These are phyloP conservation scores for Chlamydomonas urium DNA, from an alignment of 139 green algal species.

Conservation along the genomic window DNA sequence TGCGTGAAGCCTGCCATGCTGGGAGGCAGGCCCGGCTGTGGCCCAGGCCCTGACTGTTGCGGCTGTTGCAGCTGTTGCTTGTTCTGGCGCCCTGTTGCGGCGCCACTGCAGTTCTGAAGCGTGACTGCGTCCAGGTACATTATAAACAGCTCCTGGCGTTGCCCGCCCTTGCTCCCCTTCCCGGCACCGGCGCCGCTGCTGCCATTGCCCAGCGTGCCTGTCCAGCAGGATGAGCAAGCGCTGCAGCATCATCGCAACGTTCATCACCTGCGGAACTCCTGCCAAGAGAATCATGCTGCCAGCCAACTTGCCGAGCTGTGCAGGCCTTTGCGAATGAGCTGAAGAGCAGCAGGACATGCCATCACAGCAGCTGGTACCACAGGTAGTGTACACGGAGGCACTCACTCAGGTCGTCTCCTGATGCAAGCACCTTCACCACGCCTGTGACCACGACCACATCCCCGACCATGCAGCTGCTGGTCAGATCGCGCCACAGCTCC, in stretches of 20 bases:
- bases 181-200: no score
- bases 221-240: no score
- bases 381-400: not conserved
- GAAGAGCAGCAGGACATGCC: no score
- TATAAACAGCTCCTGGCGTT: slow-evolving; percentile 62
- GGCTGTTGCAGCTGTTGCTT: not conserved
- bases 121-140: slow-evolving; percentile 91
- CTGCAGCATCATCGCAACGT: no score
- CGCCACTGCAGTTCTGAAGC: slow-evolving; percentile 38
- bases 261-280: no score
- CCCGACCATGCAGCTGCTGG: slow-evolving; percentile 41
- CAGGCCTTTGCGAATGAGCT: no score
- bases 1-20: slow-evolving; percentile 49
- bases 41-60: not conserved
- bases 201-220: slow-evolving; percentile 43
- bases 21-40: slow-evolving; percentile 13
- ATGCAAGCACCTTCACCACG: slow-evolving; percentile 59
- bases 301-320: no score
- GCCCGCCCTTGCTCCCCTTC: no score
- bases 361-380: no score
- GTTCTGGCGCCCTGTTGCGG: slow-evolving; percentile 1
- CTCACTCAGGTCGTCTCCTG: slow-evolving; percentile 28
- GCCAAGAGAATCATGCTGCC: no score
- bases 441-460: not conserved
- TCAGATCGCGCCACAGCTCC: slow-evolving; percentile 83